These are phyloP conservation scores for Globisporangium mamillatum DNA, from an alignment of 352 stramenopile genomes.

Conservation along the genomic window DNA sequence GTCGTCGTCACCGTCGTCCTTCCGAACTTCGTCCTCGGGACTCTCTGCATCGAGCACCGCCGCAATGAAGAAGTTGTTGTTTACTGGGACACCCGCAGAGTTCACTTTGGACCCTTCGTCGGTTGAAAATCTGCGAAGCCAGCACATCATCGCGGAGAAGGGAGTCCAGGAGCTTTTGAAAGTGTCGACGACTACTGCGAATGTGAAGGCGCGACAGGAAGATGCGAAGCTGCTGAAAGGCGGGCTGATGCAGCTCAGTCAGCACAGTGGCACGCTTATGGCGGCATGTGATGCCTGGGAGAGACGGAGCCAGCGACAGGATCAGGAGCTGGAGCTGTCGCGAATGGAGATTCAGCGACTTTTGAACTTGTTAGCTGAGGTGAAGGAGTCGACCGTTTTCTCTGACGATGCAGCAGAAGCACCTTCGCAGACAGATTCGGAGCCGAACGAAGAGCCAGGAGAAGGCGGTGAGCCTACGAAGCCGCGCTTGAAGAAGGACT, in stretches of 20 bases:
- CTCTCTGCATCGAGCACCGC: slow-evolving; percentile 25
- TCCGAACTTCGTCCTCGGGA: slow-evolving; percentile 18
- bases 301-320: slow-evolving; percentile 36
- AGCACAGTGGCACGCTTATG: slow-evolving; percentile 52
- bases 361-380: slow-evolving; percentile 28
- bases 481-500: slow-evolving; percentile 30
- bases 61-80: slow-evolving; percentile 39
- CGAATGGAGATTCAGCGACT: slow-evolving; percentile 46
- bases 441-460: slow-evolving; percentile 16
- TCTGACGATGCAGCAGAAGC: slow-evolving; percentile 14
- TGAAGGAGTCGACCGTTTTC: slow-evolving; percentile 18
- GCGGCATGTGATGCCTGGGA: slow-evolving; percentile 46
- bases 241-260: slow-evolving; percentile 34
- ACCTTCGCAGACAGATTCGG: slow-evolving; percentile 7
- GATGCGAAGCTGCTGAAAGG: slow-evolving; percentile 55
- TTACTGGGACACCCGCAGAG: slow-evolving; percentile 34
- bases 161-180: slow-evolving; percentile 63
- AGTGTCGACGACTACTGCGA: slow-evolving; percentile 33
- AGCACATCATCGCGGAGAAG: slow-evolving; percentile 59
- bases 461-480: slow-evolving; percentile 8
- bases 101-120: slow-evolving; percentile 41
- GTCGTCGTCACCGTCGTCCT: slow-evolving; percentile 18
- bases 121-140: slow-evolving; percentile 61
- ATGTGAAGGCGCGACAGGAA: slow-evolving; percentile 44
- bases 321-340: slow-evolving; percentile 39